Conservation (phyloP, 2,329 filamentous ascomycete species). For the Teratosphaeria epicoccoides region DNA sequence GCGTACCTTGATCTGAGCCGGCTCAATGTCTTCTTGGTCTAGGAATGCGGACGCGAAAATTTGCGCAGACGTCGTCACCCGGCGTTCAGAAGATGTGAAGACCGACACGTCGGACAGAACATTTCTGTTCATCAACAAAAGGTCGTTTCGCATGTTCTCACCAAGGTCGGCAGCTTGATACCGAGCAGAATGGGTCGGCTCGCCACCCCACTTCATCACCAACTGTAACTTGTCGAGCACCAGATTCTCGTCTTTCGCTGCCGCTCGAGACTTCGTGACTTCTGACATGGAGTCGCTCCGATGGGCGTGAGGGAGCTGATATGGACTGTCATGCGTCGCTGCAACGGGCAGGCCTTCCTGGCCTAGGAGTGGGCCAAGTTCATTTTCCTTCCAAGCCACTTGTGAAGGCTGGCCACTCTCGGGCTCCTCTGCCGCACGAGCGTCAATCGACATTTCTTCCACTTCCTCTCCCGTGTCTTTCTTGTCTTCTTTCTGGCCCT, state of each 20-base stretch:
- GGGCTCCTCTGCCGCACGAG: slow-evolving; percentile 3
- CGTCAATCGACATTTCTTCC: slow-evolving; percentile 1
- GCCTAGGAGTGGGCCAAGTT: slow-evolving; percentile 11
- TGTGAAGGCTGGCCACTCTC: slow-evolving; percentile 2
- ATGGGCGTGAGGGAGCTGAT: slow-evolving; percentile 40
- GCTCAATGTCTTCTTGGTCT: slow-evolving; percentile 70
- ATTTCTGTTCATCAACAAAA: slow-evolving; percentile 84
- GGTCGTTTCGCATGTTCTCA: slow-evolving; percentile 89
- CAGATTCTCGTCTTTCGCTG: slow-evolving; percentile 83
- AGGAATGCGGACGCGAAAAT: slow-evolving; percentile 90
- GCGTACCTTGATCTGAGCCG: slow-evolving; percentile 78
- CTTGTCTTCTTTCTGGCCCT: slow-evolving; percentile 35
- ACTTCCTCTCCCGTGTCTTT: slow-evolving; percentile 42
- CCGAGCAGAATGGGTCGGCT: slow-evolving; percentile 91
- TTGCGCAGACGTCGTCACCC: slow-evolving; percentile 90
- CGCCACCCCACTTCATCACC: slow-evolving; percentile 98
- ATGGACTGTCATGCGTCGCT: slow-evolving; percentile 18
- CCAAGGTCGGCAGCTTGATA: slow-evolving; percentile 95
- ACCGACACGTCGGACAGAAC: slow-evolving; percentile 87
- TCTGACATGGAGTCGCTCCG: slow-evolving; percentile 79
- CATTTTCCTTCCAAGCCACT: slow-evolving; percentile 4
- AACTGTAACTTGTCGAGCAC: slow-evolving; percentile 92
- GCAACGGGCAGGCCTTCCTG: slow-evolving; percentile 12
- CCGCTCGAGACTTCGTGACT: slow-evolving; percentile 85
- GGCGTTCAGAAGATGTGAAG: slow-evolving; percentile 88